Evolutionary conservation across 495 filamentous ascomycete species (phyloP).

Genomic region (Elasticomyces elasticus): DNA sequence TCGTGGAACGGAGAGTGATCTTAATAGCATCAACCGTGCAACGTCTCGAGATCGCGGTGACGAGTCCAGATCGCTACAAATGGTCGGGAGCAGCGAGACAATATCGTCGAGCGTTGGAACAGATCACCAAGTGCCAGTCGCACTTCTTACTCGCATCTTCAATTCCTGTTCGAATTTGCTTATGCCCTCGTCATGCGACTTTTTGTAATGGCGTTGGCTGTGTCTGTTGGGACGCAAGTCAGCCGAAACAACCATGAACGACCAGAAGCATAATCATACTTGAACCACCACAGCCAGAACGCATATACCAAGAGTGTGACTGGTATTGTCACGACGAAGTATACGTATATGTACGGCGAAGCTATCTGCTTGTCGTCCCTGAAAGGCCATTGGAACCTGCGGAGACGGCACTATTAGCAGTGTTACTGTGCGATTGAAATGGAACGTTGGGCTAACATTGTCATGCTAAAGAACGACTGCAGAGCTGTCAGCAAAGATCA

Average conservation of each 20-base stretch:
- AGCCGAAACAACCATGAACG: background rate
- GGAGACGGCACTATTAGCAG: background rate
- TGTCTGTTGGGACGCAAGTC: background rate
- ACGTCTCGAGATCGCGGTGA: background rate
- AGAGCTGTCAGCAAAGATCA: background rate
- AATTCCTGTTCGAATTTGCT: slow-evolving; percentile 17
- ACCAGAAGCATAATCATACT: background rate
- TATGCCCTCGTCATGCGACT: slow-evolving; percentile 13
- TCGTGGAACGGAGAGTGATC: background rate
- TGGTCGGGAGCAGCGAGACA: background rate
- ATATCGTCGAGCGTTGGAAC: too few relatives aligned
- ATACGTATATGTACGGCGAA: slow-evolving; percentile 18
- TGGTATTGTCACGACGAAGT: slow-evolving; percentile 19
- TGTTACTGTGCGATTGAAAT: background rate
- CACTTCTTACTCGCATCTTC: slow-evolving; percentile 13
- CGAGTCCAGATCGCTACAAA: background rate
- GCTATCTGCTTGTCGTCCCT: background rate
- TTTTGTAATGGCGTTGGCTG: slow-evolving; percentile 4
- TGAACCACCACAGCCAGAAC: slow-evolving; percentile 14
- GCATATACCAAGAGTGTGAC: slow-evolving; percentile 15
- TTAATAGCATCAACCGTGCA: background rate
- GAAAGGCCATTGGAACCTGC: slow-evolving; percentile 16
- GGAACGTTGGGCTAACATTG: background rate
- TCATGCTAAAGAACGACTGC: slow-evolving; percentile 20
- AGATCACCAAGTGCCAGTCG: slow-evolving; percentile 22